phyloP scores from a whole-genome alignment of 78 protist species.

The Speleostelium caveatum region DNA sequence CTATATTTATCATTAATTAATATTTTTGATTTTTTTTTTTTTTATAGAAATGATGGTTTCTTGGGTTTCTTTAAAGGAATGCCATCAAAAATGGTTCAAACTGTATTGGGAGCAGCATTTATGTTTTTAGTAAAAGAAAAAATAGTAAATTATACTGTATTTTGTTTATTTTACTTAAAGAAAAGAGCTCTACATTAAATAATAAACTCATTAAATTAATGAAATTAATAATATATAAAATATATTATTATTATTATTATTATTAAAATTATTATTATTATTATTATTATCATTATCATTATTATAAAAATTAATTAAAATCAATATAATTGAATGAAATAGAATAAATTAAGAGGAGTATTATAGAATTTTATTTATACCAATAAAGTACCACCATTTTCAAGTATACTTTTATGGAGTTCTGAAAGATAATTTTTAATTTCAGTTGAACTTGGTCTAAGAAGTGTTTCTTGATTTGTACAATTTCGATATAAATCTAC shows the following conservation, averaged over 20 bases:
- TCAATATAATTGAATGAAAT: too few species aligned
- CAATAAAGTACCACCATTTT: background rate
- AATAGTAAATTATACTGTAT: constrained; percentile 28
- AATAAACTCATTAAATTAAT: too few species aligned
- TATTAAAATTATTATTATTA: too few species aligned
- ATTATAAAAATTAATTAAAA: too few species aligned
- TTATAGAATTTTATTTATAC: too few species aligned
- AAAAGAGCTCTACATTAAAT: too few species aligned
- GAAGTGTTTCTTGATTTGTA: background rate
- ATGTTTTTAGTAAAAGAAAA: constrained; percentile 71
- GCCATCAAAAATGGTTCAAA: constrained; percentile 69
- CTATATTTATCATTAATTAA: background rate
- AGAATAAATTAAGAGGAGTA: background rate
- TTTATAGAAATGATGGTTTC: constrained; percentile 41
- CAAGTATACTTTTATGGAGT: constrained; percentile 13
- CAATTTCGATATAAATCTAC: constrained; percentile 2
- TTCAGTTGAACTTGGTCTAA: constrained; percentile 10
- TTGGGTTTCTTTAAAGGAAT: constrained; percentile 73
- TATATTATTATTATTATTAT: too few species aligned
- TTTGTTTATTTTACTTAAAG: constrained; percentile 39
- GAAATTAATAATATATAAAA: too few species aligned
- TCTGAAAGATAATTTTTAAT: constrained; percentile 11
- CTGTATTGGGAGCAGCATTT: constrained; percentile 71
- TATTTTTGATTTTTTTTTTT: background rate
- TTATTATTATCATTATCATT: background rate